Evolutionary conservation across 192 early-diverging fungal species (phyloP).

Genomic region (Podila verticillata): DNA sequence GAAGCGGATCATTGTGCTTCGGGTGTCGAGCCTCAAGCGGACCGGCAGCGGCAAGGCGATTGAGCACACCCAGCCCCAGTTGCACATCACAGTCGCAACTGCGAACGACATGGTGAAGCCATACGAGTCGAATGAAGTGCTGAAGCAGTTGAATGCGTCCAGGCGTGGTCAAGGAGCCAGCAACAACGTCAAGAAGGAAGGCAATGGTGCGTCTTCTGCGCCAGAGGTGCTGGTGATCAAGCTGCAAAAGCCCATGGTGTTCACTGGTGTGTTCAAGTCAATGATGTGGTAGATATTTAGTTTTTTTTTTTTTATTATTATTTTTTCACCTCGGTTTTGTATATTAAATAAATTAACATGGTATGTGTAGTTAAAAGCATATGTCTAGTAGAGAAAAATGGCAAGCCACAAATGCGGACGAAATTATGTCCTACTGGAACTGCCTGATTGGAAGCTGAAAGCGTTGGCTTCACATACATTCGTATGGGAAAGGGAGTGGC

Average conservation of each 20-base stretch:
- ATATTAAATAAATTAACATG: not conserved
- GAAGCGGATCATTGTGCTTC: slow-evolving; percentile 40
- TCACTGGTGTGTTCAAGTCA: slow-evolving; percentile 15
- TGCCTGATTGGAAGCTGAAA: too few species aligned
- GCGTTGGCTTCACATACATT: too few species aligned
- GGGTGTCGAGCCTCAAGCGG: slow-evolving; percentile 26
- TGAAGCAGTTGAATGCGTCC: slow-evolving; percentile 17
- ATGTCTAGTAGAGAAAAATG: too few species aligned
- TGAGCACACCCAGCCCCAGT: slow-evolving; percentile 11
- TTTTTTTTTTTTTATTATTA: not conserved
- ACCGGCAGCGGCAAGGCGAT: slow-evolving; percentile 6
- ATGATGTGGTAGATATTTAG: slow-evolving; percentile 32
- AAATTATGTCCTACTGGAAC: too few species aligned
- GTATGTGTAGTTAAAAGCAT: not conserved
- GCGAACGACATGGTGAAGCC: slow-evolving; percentile 47
- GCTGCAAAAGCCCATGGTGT: slow-evolving; percentile 12
- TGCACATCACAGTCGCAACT: slow-evolving; percentile 59
- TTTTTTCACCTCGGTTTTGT: not conserved
- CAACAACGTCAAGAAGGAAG: not conserved
- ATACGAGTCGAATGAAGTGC: slow-evolving; percentile 46
- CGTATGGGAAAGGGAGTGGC: too few species aligned
- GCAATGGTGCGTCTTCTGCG: not conserved
- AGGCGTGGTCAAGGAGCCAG: not conserved
- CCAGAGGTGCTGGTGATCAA: slow-evolving; percentile 21
- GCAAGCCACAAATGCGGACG: too few species aligned